Percentiles rank a stretch among this genome's conserved stretches.
Conservation (phyloP, 2,329 filamentous ascomycete species). For the Fusarium albidum region DNA sequence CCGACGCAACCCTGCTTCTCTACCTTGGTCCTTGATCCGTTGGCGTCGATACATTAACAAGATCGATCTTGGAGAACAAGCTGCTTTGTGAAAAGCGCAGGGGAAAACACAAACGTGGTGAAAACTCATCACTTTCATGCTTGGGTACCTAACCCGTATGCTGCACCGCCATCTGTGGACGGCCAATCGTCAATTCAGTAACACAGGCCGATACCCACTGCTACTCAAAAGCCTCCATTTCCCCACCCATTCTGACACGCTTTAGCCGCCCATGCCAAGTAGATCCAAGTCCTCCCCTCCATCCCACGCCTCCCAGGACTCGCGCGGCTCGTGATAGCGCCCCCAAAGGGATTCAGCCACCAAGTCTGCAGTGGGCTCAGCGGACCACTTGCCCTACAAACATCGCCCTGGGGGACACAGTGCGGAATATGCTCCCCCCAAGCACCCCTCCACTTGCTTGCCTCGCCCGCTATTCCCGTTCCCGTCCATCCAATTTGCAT, state of each 20-base stretch:
- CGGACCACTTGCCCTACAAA: slow-evolving; percentile 15
- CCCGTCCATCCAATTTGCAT: slow-evolving; percentile 39
- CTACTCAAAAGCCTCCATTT: slow-evolving; percentile 18
- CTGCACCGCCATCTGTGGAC: not conserved
- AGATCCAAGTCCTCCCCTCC: slow-evolving; percentile 34
- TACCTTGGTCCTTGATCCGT: slow-evolving; percentile 33
- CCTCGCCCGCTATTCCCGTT: slow-evolving; percentile 37
- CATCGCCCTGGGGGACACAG: slow-evolving; percentile 31
- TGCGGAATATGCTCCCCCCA: slow-evolving; percentile 21
- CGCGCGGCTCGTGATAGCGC: slow-evolving; percentile 20
- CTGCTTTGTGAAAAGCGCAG: not conserved
- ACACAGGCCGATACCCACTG: slow-evolving; percentile 24
- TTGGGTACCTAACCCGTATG: no score
- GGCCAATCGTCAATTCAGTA: slow-evolving; percentile 14
- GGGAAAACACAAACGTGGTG: no score
- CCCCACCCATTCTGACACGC: slow-evolving; percentile 31
- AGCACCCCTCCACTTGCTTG: slow-evolving; percentile 8
- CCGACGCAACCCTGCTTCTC: slow-evolving; percentile 35
- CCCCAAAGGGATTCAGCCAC: slow-evolving; percentile 25
- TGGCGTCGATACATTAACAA: slow-evolving; percentile 14
- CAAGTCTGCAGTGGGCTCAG: slow-evolving; percentile 32
- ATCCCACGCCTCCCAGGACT: slow-evolving; percentile 14
- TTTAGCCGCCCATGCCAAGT: slow-evolving; percentile 35
- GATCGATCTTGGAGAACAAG: not conserved
- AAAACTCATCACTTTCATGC: no score